These are phyloP conservation scores for Metschnikowia kofuensis DNA, from an alignment of 805 yeast genomes.

Conservation along the genomic window DNA sequence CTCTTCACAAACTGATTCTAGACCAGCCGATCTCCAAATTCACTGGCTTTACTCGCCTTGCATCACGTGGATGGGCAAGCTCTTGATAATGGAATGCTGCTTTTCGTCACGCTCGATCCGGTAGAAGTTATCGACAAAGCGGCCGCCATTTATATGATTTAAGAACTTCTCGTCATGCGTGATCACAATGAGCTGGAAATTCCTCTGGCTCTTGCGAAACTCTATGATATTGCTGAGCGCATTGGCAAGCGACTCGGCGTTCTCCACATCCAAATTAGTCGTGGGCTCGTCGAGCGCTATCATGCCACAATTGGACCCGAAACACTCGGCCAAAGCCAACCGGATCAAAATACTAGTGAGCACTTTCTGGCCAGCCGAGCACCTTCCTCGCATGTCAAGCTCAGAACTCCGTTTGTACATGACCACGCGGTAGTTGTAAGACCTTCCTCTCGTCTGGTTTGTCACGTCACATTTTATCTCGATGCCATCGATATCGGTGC, in stretches of 20 bases:
- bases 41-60: constrained; percentile 25
- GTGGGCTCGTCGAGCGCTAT: constrained; percentile 98
- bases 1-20: too few relatives aligned
- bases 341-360: constrained; percentile 89
- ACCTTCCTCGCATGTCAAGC: constrained; percentile 95
- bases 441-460: constrained; percentile 48
- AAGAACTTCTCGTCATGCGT: constrained; percentile 95
- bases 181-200: constrained; percentile 91
- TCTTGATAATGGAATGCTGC: constrained; percentile 72
- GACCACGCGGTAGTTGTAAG: constrained; percentile 90
- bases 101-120: constrained; percentile 75
- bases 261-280: constrained; percentile 87
- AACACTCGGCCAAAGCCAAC: constrained; percentile 90
- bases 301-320: constrained; percentile 92
- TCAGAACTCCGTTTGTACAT: constrained; percentile 92
- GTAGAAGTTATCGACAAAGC: constrained; percentile 84
- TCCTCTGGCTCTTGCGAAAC: constrained; percentile 69
- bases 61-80: constrained; percentile 40
- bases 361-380: constrained; percentile 97
- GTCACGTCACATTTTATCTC: constrained; percentile 79
- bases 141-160: constrained; percentile 77
- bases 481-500: constrained; percentile 92
- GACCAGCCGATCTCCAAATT: neutral
- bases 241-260: constrained; percentile 81
- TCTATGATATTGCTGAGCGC: constrained; percentile 75